Conservation (phyloP, 129 eudicot genomes). For the Lactuca sativa region DNA sequence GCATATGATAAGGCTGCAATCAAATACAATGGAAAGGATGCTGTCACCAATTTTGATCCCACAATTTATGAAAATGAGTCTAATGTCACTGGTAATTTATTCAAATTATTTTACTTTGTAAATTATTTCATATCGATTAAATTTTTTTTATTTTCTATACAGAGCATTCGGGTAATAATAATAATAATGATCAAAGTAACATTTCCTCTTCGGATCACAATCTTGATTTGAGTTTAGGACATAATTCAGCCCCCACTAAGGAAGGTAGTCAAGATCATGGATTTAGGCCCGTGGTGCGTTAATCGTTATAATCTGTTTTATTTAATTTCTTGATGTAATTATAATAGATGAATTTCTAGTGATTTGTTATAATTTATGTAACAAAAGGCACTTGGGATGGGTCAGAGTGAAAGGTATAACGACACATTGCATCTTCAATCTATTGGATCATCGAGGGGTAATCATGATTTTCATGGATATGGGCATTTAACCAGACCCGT, state of each 20-base stretch:
- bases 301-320: background rate
- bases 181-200: conserved; percentile 15
- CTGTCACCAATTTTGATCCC: conserved; percentile 90
- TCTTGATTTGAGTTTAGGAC: conserved; percentile 82
- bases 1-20: conserved; percentile 94
- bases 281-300: conserved; percentile 46
- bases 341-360: background rate
- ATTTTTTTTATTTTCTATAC: conserved; percentile 1
- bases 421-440: conserved; percentile 59
- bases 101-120: background rate
- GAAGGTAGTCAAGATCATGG: conserved; percentile 37
- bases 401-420: conserved; percentile 37
- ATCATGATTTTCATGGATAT: conserved; percentile 38
- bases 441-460: conserved; percentile 40
- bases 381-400: conserved; percentile 23
- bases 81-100: conserved; percentile 41
- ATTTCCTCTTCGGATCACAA: conserved; percentile 46
- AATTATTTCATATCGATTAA: background rate
- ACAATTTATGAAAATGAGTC: conserved; percentile 62
- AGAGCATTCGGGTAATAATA: conserved; percentile 36
- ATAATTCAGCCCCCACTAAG: conserved; percentile 34
- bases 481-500: conserved; percentile 41
- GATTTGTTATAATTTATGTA: conserved; percentile 1
- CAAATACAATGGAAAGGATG: conserved; percentile 86
- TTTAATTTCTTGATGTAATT: background rate